Conservation (phyloP, 805 yeast species). For the Lipomyces spencermartinsiae region DNA sequence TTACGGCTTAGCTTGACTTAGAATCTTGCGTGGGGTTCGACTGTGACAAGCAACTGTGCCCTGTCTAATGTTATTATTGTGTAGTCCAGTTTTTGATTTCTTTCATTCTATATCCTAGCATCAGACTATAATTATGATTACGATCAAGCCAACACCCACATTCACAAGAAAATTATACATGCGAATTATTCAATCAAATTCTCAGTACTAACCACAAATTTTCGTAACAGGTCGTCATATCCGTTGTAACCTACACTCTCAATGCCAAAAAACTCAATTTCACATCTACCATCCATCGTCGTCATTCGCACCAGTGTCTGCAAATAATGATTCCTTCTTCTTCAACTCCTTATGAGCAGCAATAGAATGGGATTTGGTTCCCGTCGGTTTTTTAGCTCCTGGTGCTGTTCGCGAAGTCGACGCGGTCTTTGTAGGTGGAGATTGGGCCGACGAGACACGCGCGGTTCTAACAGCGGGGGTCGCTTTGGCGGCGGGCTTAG, state of each 20-base stretch:
- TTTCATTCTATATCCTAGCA: background rate
- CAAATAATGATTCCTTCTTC: conserved; percentile 30
- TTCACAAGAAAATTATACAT: conserved; percentile 8
- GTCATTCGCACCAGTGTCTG: conserved; percentile 36
- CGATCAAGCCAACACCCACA: conserved; percentile 4
- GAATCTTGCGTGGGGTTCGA: background rate
- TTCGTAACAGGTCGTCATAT: background rate
- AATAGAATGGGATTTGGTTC: conserved; percentile 29
- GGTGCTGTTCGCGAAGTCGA: conserved; percentile 7
- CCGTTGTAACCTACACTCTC: background rate
- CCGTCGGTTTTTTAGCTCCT: conserved; percentile 10
- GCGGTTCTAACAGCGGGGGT: background rate
- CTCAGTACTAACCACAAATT: background rate
- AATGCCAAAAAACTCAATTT: background rate
- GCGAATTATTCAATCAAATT: background rate
- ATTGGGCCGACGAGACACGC: background rate
- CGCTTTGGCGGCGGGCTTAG: background rate
- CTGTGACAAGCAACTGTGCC: no score
- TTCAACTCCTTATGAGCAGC: conserved; percentile 34
- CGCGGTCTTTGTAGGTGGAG: background rate
- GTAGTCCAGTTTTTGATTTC: no score
- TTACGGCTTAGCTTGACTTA: background rate
- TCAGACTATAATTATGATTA: background rate
- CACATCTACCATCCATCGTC: conserved; percentile 42
- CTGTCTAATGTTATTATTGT: no score